Percentiles rank a stretch among this genome's conserved stretches.
phyloP scores from a whole-genome alignment of 495 filamentous ascomycete genomes.

The Corynascus novoguineensis region DNA sequence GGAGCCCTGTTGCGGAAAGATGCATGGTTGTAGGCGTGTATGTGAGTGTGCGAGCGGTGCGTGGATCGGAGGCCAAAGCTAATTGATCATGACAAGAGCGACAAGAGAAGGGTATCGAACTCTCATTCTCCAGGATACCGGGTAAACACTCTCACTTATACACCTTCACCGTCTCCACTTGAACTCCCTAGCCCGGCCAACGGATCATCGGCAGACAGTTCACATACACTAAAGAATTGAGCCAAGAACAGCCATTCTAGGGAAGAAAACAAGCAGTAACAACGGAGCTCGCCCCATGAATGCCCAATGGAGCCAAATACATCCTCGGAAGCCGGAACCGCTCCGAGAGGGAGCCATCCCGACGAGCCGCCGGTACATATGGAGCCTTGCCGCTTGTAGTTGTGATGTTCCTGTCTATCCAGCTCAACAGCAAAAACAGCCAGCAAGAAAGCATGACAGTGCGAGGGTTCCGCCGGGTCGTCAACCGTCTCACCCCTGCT shows the following conservation, averaged over 20 bases:
- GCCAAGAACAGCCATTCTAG: not conserved
- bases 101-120: no score
- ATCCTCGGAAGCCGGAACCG: not conserved
- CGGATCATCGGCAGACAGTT: not conserved
- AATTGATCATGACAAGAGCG: not conserved
- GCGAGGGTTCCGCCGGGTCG: not conserved
- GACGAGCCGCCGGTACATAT: conserved; percentile 1
- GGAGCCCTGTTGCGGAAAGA: conserved; percentile 21
- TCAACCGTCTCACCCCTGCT: not conserved
- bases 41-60: not conserved
- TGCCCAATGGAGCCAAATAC: conserved; percentile 4
- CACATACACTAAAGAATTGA: not conserved
- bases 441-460: no score
- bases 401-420: no score
- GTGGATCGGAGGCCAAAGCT: not conserved
- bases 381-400: not conserved
- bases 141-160: not conserved
- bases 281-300: no score
- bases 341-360: not conserved
- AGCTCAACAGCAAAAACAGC: no score
- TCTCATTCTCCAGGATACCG: not conserved
- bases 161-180: not conserved
- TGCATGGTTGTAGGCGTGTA: conserved; percentile 18
- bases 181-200: not conserved
- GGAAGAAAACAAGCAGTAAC: no score